Conservation (phyloP, 768 basidiomycete species). For the Lepiota venenata region DNA sequence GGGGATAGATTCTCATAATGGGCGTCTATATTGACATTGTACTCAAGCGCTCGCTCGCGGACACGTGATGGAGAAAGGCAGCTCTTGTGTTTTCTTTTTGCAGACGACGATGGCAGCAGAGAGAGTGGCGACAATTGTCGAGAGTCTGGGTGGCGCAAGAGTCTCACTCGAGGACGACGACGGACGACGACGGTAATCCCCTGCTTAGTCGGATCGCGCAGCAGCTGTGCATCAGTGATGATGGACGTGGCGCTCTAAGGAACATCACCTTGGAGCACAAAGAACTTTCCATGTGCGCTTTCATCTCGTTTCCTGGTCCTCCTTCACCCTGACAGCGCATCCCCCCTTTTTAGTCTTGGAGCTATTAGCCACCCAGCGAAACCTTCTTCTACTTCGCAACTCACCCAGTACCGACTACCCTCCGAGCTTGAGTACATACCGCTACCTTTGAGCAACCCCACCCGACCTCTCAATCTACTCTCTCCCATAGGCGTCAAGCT, state of each 20-base stretch:
- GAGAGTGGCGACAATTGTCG: slow-evolving; percentile 15
- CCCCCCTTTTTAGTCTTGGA: not conserved
- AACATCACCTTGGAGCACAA: slow-evolving; percentile 28
- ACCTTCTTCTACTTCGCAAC: not conserved
- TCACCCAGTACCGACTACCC: not conserved
- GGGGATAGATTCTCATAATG: too few relatives aligned
- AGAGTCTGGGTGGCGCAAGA: slow-evolving; percentile 28
- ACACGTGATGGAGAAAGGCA: too few relatives aligned
- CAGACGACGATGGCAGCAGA: not conserved
- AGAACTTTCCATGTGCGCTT: slow-evolving; percentile 25
- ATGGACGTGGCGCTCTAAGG: slow-evolving; percentile 19
- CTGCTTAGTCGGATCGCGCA: slow-evolving; percentile 31
- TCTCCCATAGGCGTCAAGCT: slow-evolving; percentile 20
- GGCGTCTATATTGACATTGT: too few relatives aligned
- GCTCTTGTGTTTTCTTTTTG: too few relatives aligned
- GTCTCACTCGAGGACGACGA: slow-evolving; percentile 31
- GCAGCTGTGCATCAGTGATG: slow-evolving; percentile 19
- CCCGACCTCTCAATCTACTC: not conserved
- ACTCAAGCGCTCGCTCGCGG: too few relatives aligned
- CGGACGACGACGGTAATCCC: slow-evolving; percentile 27
- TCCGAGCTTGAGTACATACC: not conserved
- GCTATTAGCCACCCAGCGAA: not conserved
- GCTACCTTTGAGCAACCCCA: too few relatives aligned
- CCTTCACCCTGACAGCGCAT: not conserved
- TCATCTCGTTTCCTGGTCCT: not conserved